These are phyloP conservation scores for Niveomyces coronatus DNA, from an alignment of 2,329 filamentous ascomycete species.

Conservation along the genomic window DNA sequence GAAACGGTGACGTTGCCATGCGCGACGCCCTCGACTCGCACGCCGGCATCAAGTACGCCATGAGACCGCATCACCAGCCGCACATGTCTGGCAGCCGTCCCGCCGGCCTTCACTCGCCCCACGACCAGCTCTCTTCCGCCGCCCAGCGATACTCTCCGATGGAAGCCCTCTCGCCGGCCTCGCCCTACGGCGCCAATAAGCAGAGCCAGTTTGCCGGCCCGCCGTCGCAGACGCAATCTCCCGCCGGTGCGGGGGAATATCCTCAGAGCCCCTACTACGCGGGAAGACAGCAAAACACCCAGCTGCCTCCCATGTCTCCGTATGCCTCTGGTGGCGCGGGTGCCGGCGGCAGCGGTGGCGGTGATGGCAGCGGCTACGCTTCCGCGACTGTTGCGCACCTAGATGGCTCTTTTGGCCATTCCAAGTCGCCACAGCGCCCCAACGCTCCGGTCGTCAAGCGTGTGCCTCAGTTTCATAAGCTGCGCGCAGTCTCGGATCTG, in stretches of 20 bases:
- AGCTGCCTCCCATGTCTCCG: constrained; percentile 63
- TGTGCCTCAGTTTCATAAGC: constrained; percentile 79
- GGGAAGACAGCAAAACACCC: constrained; percentile 41
- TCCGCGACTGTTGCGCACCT: constrained; percentile 61
- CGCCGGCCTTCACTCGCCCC: constrained; percentile 55
- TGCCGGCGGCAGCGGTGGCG: too few species aligned
- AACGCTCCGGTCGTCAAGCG: constrained; percentile 44
- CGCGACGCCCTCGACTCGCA: constrained; percentile 77
- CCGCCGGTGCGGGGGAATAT: constrained; percentile 56
- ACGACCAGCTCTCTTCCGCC: constrained; percentile 64
- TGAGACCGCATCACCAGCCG: constrained; percentile 68
- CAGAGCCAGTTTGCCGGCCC: constrained; percentile 44
- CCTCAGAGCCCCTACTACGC: constrained; percentile 49
- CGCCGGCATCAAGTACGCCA: constrained; percentile 74
- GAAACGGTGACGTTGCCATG: constrained; percentile 72
- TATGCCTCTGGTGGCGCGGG: constrained; percentile 55
- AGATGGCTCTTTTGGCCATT: constrained; percentile 53
- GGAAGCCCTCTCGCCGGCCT: constrained; percentile 74
- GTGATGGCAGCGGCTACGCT: too few species aligned
- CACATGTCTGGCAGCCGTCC: constrained; percentile 42
- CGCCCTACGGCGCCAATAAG: constrained; percentile 61
- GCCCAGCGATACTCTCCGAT: constrained; percentile 93
- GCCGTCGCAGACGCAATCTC: constrained; percentile 61
- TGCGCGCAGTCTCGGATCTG: constrained; percentile 63
- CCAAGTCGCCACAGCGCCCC: constrained; percentile 48